Evolutionary conservation across 2,329 filamentous ascomycete genomes (phyloP), one percentile per base, ranked within the genome.

Genomic region (Fusarium nodosum): DNA sequence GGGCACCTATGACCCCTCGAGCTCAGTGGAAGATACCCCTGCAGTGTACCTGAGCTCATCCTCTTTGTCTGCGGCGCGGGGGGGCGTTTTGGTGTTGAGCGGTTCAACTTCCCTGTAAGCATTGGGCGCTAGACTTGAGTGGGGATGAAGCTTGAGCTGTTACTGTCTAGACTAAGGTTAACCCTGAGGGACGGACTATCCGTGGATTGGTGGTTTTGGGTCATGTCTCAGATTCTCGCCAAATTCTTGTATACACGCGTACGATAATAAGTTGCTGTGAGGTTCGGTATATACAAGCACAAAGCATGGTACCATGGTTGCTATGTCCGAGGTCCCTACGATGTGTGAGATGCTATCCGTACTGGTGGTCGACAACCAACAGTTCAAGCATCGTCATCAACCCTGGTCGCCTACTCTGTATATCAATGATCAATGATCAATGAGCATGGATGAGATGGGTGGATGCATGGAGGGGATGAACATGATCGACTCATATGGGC

Each of bases 191-290:
- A 60, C 57, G 42, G 39, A 31, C 45, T 58, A 60, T 55, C 52
- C 33, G 51, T 46, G 60, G 52, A 42, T 56, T 63, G 61, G 56
- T 47, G 52, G 66, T 47, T 69, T 70, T 70, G 55, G 36, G 55
- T 51, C 12, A 18, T 65, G 67, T 70, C 68, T 70, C 67, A 64
- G 62, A 69, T 64, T 67, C 59, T 48, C 56, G 64, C 38, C 53
- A 66, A 62, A 51, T 20, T 42, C 38, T 57, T 36, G 26, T 51
- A 55, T 33, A 51, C 66, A 69, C 50, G 60, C 60, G 55, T 42
- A 55, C 33, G 34, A 38, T 69, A 54, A 45, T 69, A 61, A 45
- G 60, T 39, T 53, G 38, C 60, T 68, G 38, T 36, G 30, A 51
- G 33, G 13, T 66, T 39, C n/a, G 42, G 31, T 42, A 51, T 51